Evolutionary conservation across 2,329 filamentous ascomycete genomes (phyloP).

Genomic region (Albifimbria verrucaria): DNA sequence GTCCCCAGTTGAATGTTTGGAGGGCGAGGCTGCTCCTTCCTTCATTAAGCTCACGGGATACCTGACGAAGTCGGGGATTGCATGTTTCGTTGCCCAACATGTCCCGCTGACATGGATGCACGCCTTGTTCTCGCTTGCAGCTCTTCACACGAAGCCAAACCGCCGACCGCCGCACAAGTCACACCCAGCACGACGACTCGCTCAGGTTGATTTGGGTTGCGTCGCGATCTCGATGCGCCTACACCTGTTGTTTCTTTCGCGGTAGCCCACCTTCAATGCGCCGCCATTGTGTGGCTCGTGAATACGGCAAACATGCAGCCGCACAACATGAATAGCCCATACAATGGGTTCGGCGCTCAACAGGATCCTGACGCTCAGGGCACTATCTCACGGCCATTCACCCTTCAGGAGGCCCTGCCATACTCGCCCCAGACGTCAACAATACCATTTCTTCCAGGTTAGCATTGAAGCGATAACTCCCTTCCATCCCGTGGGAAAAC

Average conservation of each 20-base stretch:
- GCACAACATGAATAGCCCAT: constrained; percentile 24
- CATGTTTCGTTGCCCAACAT: background rate
- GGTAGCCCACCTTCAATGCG: constrained; percentile 26
- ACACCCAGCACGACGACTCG: background rate
- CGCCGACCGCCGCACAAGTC: background rate
- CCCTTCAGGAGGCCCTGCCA: constrained; percentile 73
- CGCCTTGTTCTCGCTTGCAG: background rate
- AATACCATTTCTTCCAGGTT: constrained; percentile 74
- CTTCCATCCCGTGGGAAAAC: too few species aligned
- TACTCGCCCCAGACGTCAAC: constrained; percentile 80
- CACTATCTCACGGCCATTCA: constrained; percentile 45
- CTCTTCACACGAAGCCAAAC: background rate
- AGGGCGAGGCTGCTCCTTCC: background rate
- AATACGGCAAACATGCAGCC: constrained; percentile 28
- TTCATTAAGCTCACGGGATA: background rate
- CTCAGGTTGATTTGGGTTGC: background rate
- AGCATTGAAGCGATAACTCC: constrained; percentile 14
- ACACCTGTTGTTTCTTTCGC: constrained; percentile 21
- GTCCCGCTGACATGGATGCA: background rate
- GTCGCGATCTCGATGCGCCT: constrained; percentile 20
- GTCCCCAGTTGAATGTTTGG: background rate
- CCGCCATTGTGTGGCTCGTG: constrained; percentile 20
- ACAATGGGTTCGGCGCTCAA: constrained; percentile 30
- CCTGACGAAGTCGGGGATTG: background rate
- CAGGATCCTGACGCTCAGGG: constrained; percentile 18